Evolutionary conservation across 2,329 filamentous ascomycete species (phyloP).

Genomic region (Paraphaeosphaeria minitans): DNA sequence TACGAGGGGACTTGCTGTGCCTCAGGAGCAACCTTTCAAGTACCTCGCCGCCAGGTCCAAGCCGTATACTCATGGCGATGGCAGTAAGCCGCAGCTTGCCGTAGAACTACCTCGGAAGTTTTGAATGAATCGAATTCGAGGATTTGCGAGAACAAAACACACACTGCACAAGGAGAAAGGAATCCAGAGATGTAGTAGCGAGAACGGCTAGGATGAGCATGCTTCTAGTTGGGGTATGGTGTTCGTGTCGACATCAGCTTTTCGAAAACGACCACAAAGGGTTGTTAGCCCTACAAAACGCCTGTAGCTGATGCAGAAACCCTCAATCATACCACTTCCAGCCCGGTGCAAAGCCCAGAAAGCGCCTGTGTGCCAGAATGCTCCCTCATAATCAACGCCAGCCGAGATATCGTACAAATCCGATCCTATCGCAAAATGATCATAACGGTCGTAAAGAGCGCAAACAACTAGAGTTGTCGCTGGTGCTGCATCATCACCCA

Average conservation of each 20-base stretch:
- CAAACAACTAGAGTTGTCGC: slow-evolving; percentile 19
- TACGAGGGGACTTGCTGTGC: neutral
- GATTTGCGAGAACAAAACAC: neutral
- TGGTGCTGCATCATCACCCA: slow-evolving; percentile 65
- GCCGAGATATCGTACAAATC: slow-evolving; percentile 13
- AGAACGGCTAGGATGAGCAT: neutral
- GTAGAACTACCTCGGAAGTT: neutral
- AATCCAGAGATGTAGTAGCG: neutral
- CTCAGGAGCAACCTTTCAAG: neutral
- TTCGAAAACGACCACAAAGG: neutral
- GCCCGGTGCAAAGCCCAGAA: slow-evolving; percentile 7
- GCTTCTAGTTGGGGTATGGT: neutral
- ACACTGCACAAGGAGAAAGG: neutral
- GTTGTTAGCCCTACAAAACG: neutral
- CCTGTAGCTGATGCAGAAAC: neutral
- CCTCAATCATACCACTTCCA: slow-evolving; percentile 5
- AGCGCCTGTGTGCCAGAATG: slow-evolving; percentile 12
- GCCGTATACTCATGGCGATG: no score
- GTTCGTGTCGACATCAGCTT: neutral
- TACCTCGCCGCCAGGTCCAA: neutral
- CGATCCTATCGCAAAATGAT: slow-evolving; percentile 13
- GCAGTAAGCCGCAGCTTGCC: neutral
- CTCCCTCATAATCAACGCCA: slow-evolving; percentile 14
- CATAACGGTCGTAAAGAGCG: slow-evolving; percentile 15
- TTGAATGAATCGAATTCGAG: neutral